Evolutionary conservation across 2,329 filamentous ascomycete species (phyloP).

Genomic region (Herpotrichia juniperi): DNA sequence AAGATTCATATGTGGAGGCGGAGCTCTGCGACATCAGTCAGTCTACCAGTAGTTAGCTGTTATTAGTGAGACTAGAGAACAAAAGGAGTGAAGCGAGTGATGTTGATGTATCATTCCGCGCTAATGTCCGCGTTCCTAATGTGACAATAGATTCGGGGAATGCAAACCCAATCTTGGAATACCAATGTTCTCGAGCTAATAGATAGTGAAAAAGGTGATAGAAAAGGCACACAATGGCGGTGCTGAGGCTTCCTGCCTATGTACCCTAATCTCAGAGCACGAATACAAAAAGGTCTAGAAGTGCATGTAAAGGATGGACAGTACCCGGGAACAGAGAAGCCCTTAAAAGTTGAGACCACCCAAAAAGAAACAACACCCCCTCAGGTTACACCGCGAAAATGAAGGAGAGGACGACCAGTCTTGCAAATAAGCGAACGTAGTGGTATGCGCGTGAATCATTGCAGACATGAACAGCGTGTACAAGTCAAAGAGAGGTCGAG

Average conservation of each 20-base stretch:
- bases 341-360: constrained; percentile 4
- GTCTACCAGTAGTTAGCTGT: neutral
- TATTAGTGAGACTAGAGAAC: neutral
- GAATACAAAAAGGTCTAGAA: constrained; percentile 12
- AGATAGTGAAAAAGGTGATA: neutral
- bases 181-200: constrained; percentile 2
- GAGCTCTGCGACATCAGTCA: neutral
- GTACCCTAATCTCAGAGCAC: constrained; percentile 10
- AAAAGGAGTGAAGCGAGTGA: neutral
- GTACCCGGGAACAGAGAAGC: constrained; percentile 10
- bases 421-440: neutral
- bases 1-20: constrained; percentile 1
- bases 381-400: constrained; percentile 10
- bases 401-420: neutral
- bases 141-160: neutral
- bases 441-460: neutral
- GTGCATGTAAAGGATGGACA: constrained; percentile 9
- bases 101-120: neutral
- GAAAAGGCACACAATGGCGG: constrained; percentile 9
- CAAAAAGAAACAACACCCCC: constrained; percentile 9
- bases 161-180: neutral
- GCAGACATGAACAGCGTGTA: neutral
- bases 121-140: neutral
- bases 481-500: neutral
- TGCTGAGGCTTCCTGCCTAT: constrained; percentile 11